Base-by-base conservation (phyloP, 1,284 basidiomycete genomes). In the Trichosporon coremiiforme region DNA sequence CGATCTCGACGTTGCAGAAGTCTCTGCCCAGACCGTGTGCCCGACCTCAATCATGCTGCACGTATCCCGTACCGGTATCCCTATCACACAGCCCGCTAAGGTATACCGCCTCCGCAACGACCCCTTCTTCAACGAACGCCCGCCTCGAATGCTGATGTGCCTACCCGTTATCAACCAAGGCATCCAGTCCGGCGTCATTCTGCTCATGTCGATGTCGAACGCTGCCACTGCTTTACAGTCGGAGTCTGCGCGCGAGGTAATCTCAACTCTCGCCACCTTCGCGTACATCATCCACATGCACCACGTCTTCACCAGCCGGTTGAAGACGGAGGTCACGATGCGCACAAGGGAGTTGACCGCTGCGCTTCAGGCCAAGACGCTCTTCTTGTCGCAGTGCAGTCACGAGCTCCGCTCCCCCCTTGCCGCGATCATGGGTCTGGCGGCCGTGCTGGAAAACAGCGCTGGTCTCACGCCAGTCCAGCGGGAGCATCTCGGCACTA, bases 371-470 rank as follows among this genome's bases (percentile, higher is more conserved):
- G 77, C 78, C 4, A 80, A 80, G 63, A 78, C 79, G 3, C 64
- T 75, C 33, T 79, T 81, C 73, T 29, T 83, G 68, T 77, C 77
- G 20, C 77, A 81, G 64, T 78, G 78, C 75, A 82, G 80, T 38
- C 85, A 85, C 75, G 85, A 86, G 75, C 82, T 86, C 17, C 77
- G 85, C 31, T 85, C 81, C 22, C 84, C 85, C 0, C 78, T 85
- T 3, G 84, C 74, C 10, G 80, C 75, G 20, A 77, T 80, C 17
- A 72, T 80, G 70, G 85, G 84, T 15, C 74, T 85, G 0, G 80
- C 83, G 0, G 79, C 80, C 9, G 82, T 83, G 10, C 75, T 83
- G 25, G 79, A 82, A 55, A 79, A 81, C 12, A 81, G 81, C 38
- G 74, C 77, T 1, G 81, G 79, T 6, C 72, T 85, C 0, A 77